These are phyloP conservation scores for Xylaria polymorpha DNA, from an alignment of 2,329 filamentous ascomycete genomes.

Conservation along the genomic window DNA sequence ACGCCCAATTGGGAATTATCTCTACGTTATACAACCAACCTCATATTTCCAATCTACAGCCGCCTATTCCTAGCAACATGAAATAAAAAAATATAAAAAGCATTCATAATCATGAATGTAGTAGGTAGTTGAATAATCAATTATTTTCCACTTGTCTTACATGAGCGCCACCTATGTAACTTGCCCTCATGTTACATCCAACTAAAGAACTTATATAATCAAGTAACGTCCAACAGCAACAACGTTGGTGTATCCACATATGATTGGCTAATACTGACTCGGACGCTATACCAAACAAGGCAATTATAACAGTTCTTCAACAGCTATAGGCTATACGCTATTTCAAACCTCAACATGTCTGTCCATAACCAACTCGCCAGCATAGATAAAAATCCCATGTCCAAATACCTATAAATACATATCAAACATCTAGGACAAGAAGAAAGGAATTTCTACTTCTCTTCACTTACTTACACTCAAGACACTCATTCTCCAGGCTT, in stretches of 20 bases:
- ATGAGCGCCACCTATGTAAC: neutral
- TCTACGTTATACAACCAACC: too few species aligned
- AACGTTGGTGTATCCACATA: neutral
- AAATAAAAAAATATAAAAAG: neutral
- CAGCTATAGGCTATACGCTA: neutral
- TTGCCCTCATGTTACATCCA: neutral
- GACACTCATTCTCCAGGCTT: neutral
- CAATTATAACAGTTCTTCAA: conserved; percentile 30
- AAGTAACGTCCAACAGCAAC: neutral
- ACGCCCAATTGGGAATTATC: neutral
- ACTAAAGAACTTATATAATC: neutral
- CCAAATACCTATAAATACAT: neutral
- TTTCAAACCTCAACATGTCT: conserved; percentile 3
- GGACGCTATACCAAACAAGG: conserved; percentile 25
- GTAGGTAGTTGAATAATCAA: neutral
- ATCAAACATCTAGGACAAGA: neutral
- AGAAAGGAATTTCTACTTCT: neutral
- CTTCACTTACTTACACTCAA: neutral
- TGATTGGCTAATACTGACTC: neutral
- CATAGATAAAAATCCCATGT: neutral
- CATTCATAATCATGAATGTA: neutral
- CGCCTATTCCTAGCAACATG: neutral
- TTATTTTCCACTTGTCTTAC: neutral
- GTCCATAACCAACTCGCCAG: neutral
- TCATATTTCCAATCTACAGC: too few species aligned